Conservation (phyloP, 306 rosid genomes). For the Prunus kanzakura region DNA sequence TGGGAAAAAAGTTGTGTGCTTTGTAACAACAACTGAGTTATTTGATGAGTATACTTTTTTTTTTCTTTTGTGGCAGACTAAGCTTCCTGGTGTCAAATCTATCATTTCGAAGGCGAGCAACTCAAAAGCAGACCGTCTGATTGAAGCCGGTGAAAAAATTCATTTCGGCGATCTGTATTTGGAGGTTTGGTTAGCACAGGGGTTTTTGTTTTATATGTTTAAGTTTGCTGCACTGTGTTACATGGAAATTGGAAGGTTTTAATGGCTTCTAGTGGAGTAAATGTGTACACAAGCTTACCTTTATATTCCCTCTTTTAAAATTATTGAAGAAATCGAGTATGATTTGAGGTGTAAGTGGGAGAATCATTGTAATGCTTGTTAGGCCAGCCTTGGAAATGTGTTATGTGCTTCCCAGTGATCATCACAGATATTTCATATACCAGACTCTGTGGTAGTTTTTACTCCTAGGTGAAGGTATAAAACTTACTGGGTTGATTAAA, state of each 20-base stretch:
- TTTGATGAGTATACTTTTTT: constrained; percentile 14
- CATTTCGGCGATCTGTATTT: constrained; percentile 70
- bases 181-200: constrained; percentile 50
- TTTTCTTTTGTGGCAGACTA: constrained; percentile 39
- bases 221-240: background rate
- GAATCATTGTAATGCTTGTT: background rate
- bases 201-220: background rate
- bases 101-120: constrained; percentile 83
- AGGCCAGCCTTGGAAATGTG: background rate
- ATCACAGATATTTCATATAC: background rate
- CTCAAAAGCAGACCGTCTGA: constrained; percentile 65
- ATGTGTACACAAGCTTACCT: background rate
- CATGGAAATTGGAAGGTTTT: background rate
- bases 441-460: background rate
- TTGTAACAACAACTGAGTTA: background rate
- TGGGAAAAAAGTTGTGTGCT: background rate
- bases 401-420: background rate
- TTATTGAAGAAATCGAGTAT: background rate
- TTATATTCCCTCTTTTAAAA: background rate
- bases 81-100: constrained; percentile 71
- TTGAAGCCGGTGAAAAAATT: constrained; percentile 61
- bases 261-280: background rate
- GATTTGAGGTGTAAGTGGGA: background rate
- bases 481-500: background rate
- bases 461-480: background rate